Evolutionary conservation across 1,284 basidiomycete species (phyloP).

Genomic region (Puccinia hordei): DNA sequence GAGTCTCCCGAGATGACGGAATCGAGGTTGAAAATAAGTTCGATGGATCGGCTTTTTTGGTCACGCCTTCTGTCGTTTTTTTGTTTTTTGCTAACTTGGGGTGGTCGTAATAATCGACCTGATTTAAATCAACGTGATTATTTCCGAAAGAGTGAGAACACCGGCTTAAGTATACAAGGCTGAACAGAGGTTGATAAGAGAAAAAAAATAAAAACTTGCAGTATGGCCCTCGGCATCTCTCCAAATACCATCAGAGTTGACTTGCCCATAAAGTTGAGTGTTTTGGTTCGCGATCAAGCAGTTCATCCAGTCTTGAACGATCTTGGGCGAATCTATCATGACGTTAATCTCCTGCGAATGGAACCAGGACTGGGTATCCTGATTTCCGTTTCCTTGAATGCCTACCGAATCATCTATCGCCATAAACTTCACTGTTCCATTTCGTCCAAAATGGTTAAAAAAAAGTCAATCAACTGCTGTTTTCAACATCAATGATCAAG

Average conservation of each 20-base stretch:
- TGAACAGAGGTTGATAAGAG: background rate
- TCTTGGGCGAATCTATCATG: conserved; percentile 69
- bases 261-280: conserved; percentile 68
- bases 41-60: background rate
- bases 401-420: conserved; percentile 71
- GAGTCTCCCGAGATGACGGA: background rate
- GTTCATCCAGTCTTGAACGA: conserved; percentile 69
- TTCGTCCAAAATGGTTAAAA: background rate
- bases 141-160: too few relatives aligned
- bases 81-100: conserved; percentile 15
- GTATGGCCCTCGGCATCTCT: conserved; percentile 61
- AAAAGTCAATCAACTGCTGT: conserved; percentile 24
- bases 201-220: background rate
- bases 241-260: conserved; percentile 70
- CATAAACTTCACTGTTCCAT: conserved; percentile 69
- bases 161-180: too few relatives aligned
- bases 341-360: conserved; percentile 77
- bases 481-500: background rate
- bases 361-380: conserved; percentile 75
- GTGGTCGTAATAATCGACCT: conserved; percentile 42
- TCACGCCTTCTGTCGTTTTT: background rate
- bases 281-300: conserved; percentile 71
- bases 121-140: background rate
- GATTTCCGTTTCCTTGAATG: conserved; percentile 72
- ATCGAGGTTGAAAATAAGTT: background rate